These are phyloP conservation scores for Alternaria triticina DNA, from an alignment of 2,329 filamentous ascomycete genomes.

Conservation along the genomic window DNA sequence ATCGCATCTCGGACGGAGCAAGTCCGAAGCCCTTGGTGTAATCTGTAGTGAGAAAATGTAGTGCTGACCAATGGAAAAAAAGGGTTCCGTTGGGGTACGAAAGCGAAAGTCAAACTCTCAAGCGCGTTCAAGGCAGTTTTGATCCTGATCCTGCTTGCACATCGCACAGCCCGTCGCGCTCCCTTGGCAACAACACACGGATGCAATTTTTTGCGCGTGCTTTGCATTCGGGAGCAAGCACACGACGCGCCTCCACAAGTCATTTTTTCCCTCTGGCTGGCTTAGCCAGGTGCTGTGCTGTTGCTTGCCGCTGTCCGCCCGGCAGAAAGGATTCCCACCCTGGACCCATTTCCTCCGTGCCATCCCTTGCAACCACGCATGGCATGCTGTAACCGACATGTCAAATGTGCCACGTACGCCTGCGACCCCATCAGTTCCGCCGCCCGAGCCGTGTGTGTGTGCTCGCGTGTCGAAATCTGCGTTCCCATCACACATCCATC, in stretches of 20 bases:
- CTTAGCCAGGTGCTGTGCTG: background rate
- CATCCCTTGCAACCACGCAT: constrained; percentile 4
- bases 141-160: background rate
- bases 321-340: constrained; percentile 7
- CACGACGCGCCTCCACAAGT: background rate
- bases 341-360: constrained; percentile 16
- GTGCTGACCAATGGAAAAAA: background rate
- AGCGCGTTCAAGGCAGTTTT: background rate
- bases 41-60: background rate
- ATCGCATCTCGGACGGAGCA: background rate
- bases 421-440: constrained; percentile 4
- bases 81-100: background rate
- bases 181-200: background rate
- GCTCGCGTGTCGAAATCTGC: background rate
- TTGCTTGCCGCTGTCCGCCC: background rate
- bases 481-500: background rate
- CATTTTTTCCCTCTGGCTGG: background rate
- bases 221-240: background rate
- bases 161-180: background rate
- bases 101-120: background rate
- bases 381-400: constrained; percentile 1
- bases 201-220: background rate
- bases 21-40: background rate
- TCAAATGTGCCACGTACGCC: constrained; percentile 8
- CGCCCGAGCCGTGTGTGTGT: constrained; percentile 2